phyloP scores from a whole-genome alignment of 805 yeast species.

The Komagataella ulmi region DNA sequence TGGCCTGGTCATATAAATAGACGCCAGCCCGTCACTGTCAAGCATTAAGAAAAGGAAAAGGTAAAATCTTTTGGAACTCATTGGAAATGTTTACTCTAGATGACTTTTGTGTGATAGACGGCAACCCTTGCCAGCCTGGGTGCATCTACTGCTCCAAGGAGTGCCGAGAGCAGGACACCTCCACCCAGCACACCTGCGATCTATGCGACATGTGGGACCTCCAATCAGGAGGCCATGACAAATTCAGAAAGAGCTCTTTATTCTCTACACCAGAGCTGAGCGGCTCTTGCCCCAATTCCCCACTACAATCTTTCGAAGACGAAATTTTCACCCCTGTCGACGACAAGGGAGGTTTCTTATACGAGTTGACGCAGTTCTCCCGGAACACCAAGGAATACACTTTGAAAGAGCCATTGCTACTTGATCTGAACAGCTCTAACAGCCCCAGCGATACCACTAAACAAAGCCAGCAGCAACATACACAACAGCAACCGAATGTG shows the following conservation, averaged over 20 bases:
- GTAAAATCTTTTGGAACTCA: neutral
- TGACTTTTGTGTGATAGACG: conserved; percentile 8
- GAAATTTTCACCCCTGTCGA: neutral
- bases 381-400: neutral
- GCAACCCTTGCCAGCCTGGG: conserved; percentile 5
- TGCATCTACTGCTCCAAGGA: conserved; percentile 6
- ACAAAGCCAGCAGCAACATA: neutral
- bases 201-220: neutral
- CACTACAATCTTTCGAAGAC: neutral
- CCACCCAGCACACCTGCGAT: neutral
- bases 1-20: neutral
- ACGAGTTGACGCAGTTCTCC: neutral
- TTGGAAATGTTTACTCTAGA: conserved; percentile 4
- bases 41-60: neutral
- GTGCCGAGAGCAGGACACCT: conserved; percentile 4
- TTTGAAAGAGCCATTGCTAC: neutral
- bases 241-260: neutral
- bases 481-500: neutral
- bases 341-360: neutral
- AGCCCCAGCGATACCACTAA: neutral
- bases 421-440: neutral
- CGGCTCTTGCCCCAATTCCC: neutral
- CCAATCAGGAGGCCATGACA: neutral
- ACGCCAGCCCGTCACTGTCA: neutral
- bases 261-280: neutral